A percentile compares a stretch with the other conserved stretches of the same genome.
These are phyloP conservation scores for Chrysanthemum seticuspe DNA, from an alignment of 129 eudicot genomes.

Conservation along the genomic window DNA sequence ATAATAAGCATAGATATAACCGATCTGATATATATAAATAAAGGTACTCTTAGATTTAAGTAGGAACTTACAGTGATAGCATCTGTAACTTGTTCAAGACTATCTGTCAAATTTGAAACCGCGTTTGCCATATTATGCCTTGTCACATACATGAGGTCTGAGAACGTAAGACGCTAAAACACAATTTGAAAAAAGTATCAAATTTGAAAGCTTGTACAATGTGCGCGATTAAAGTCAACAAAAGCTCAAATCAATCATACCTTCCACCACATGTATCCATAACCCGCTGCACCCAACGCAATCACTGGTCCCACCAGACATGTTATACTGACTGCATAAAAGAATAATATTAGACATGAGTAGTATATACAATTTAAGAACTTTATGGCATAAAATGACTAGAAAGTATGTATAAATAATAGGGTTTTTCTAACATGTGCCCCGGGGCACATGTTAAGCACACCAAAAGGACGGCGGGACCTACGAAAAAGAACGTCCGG, in stretches of 20 bases:
- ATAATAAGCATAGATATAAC: background rate
- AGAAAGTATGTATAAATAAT: background rate
- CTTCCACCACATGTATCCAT: constrained; percentile 97
- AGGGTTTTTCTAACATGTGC: no score
- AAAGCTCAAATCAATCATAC: constrained; percentile 29
- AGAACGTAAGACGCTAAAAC: constrained; percentile 67
- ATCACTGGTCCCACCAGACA: constrained; percentile 68
- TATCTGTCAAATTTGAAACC: constrained; percentile 64
- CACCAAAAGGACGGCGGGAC: no score
- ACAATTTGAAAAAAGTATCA: constrained; percentile 20
- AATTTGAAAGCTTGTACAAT: background rate
- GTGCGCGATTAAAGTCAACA: background rate
- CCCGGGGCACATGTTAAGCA: no score
- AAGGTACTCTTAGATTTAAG: background rate
- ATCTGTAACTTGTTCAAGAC: constrained; percentile 64
- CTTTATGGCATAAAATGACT: background rate
- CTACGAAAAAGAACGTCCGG: no score
- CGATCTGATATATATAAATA: background rate
- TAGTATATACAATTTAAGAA: background rate
- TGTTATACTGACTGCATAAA: constrained; percentile 41
- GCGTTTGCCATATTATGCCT: constrained; percentile 62
- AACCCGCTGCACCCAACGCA: constrained; percentile 71
- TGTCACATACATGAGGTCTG: constrained; percentile 84
- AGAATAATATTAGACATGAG: background rate
- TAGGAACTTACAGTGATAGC: constrained; percentile 60